Base-by-base conservation (phyloP, 2,329 filamentous ascomycete genomes). In the Catunica adiposa region DNA sequence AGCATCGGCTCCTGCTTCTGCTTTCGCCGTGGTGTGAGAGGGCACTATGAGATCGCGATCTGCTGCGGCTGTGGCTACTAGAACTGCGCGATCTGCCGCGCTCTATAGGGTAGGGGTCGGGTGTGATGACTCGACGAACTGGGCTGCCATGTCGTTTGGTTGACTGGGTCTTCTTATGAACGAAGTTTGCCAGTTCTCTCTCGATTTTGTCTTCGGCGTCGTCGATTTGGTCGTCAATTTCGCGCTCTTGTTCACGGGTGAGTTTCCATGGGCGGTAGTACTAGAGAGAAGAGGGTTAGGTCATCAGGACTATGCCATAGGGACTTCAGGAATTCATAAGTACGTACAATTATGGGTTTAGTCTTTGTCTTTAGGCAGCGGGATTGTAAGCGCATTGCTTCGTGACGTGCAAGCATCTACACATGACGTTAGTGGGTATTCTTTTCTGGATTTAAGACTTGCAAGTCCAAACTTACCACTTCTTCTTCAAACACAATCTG, bases 201-300 rank as follows among this genome's bases (percentile, higher is more conserved):
- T 78, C 74, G 61, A 94, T 80, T 5, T 66, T 72, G 1, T 71
- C 73, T 65, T 88, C 76, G 15, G 77, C 78, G 54, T 83, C 78
- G 50, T 75, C 72, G 26, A 87, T 73, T 66, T 95, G 89, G 3
- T 76, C 71, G 48, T 82, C 76, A 64, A 96, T 86, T 9, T 68
- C 73, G 3, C 80, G 76, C 66, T 89, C 79, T 66, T 96, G 84
- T 47, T 78, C 74, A 3, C 71, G 66, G 31, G 79, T 80, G 56
- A 86, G 73, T 62, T 88, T 81, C 83, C 85, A 94, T 0, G 90
- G 90, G 48, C 83, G 82, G 67, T 92, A 96, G 67, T 84, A 90
- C 88, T 95, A 54, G 23, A 34, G 17, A 38, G 17, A 3, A 22
- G 14, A 40, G n/a, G 22, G 23, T 57, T 53, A 61, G n/a, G 42